Conservation (phyloP, 805 yeast species). For the Candida wancherniae region DNA sequence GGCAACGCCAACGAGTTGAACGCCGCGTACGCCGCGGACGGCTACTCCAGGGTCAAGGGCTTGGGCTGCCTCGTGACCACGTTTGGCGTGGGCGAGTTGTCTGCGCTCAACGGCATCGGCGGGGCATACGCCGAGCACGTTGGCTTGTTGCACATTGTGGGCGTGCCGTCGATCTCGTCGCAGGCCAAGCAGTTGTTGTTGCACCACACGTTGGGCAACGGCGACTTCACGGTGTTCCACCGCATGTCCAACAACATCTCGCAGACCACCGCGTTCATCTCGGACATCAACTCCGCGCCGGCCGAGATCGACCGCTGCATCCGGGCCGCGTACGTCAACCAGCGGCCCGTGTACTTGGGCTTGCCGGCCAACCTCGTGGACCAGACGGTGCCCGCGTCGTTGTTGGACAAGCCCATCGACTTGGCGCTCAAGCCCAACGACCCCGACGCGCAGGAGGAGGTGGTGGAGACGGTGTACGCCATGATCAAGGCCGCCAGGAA, state of each 20-base stretch:
- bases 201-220: constrained; percentile 81
- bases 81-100: constrained; percentile 85
- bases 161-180: constrained; percentile 73
- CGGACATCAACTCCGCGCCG: constrained; percentile 61
- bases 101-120: constrained; percentile 79
- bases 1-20: constrained; percentile 88
- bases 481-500: constrained; percentile 54
- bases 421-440: constrained; percentile 54
- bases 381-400: constrained; percentile 48
- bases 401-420: constrained; percentile 62
- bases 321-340: constrained; percentile 61
- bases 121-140: constrained; percentile 88
- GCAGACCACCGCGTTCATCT: constrained; percentile 58
- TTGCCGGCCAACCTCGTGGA: constrained; percentile 78
- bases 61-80: constrained; percentile 72
- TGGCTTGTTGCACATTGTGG: constrained; percentile 77
- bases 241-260: constrained; percentile 72
- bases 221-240: constrained; percentile 73
- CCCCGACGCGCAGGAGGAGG: constrained; percentile 57
- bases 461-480: constrained; percentile 43
- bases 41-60: constrained; percentile 78
- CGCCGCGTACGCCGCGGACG: constrained; percentile 86
- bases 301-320: constrained; percentile 68
- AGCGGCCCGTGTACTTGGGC: constrained; percentile 79
- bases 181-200: constrained; percentile 65